Base-by-base conservation (phyloP, 805 yeast genomes). In the Cyberlindnera amylophila region DNA sequence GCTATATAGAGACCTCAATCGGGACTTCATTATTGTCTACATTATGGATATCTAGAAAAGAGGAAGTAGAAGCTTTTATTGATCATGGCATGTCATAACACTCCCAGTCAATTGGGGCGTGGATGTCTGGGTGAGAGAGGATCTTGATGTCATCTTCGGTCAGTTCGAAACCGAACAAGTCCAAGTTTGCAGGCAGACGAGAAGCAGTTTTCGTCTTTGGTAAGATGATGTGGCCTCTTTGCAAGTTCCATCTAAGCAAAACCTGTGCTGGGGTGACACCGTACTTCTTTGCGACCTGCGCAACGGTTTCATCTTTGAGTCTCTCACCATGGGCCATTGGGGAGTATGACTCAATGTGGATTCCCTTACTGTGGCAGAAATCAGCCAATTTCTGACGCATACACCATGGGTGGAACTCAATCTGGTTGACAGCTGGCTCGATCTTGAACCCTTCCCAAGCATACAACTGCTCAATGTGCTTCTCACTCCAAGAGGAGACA, bases 21-120 rank as follows among this genome's bases (percentile, higher is more conserved):
- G n/a, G n/a, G n/a, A n/a, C n/a, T n/a, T n/a, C n/a, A n/a, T n/a
- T n/a, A n/a, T n/a, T n/a, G n/a, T n/a, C n/a, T n/a, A n/a, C n/a
- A n/a, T n/a, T n/a, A n/a, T n/a, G n/a, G n/a, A n/a, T n/a, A n/a
- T n/a, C n/a, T n/a, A n/a, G n/a, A n/a, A n/a, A n/a, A n/a, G n/a
- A n/a, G n/a, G n/a, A n/a, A n/a, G n/a, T 21, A 21, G 6, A 21
- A 21, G 24, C 9, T 6, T 21, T 9, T 21, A 21, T 21, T 21
- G 17, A 11, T 34, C 30, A 49, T 16, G 50, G 50, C 46, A 46
- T 34, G 32, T 36, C 34, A 17, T 50, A 45, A 23, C 53, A 49
- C 34, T 82, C 88, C 88, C 88, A 82, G 35, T 81, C 88, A 1
- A 87, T 80, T 10, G 87, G 86, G 46, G 81, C 86, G 50, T 82